Conservation (phyloP, 2,329 filamentous ascomycete genomes). For the Aspergillus viridinutans region DNA sequence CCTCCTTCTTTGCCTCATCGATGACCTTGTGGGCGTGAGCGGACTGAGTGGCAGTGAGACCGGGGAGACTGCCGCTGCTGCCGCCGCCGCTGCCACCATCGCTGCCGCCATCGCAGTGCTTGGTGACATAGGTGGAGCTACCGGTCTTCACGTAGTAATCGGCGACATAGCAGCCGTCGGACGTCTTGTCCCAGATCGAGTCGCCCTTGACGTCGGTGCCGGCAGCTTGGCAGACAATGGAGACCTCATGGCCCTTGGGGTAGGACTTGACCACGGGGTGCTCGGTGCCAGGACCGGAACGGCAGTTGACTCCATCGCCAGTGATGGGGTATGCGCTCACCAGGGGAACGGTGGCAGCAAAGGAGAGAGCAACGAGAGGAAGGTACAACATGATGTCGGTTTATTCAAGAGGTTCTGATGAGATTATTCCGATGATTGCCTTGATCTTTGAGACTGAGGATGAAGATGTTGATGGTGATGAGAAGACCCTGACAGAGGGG, state of each 20-base stretch:
- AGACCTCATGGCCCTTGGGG: slow-evolving; percentile 8
- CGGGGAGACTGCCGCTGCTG: slow-evolving; percentile 10
- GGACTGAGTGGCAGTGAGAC: slow-evolving; percentile 15
- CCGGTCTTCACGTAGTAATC: slow-evolving; percentile 27
- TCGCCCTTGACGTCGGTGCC: slow-evolving; percentile 15
- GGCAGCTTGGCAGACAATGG: slow-evolving; percentile 12
- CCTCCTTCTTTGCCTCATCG: slow-evolving; percentile 13
- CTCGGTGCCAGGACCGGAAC: slow-evolving; percentile 17
- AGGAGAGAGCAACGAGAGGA: slow-evolving; percentile 1
- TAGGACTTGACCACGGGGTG: slow-evolving; percentile 13
- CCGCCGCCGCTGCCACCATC: not conserved
- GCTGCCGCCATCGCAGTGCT: slow-evolving; percentile 1
- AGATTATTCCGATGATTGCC: not conserved
- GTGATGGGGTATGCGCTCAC: slow-evolving; percentile 18
- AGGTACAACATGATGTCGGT: not conserved
- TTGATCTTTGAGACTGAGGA: not conserved
- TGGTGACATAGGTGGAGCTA: not conserved
- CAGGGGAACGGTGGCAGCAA: slow-evolving; percentile 6
- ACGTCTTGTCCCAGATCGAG: slow-evolving; percentile 22
- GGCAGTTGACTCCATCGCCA: slow-evolving; percentile 17
- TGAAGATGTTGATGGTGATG: not conserved
- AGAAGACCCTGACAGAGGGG: not conserved
- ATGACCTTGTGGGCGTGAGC: slow-evolving; percentile 18
- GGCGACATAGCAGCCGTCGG: slow-evolving; percentile 22
- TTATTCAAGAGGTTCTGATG: not conserved